Base-by-base conservation (phyloP, 192 early-diverging fungal genomes). In the Bifiguratus adelaidae region DNA sequence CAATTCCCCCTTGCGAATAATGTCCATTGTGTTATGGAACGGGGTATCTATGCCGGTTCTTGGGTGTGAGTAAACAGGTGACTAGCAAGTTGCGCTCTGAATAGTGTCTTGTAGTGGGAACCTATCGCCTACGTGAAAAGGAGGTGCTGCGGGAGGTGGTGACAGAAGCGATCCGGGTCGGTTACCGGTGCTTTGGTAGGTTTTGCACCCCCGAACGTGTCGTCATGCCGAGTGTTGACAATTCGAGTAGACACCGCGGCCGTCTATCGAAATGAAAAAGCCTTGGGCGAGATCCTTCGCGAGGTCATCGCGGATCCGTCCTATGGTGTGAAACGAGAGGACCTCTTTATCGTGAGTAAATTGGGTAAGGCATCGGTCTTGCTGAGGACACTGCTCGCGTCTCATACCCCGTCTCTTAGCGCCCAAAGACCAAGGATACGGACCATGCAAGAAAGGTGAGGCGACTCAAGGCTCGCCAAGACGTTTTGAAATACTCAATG, bases 281-380 rank as follows among this genome's bases (percentile, higher is more conserved):
- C 50, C 2, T 67, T 85, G 30, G 83, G 83, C 7, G 40, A 58
- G 13, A 59, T 67, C 18, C 28, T 82, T 4, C 54, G 70, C 30
- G 42, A 67, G 24, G 62, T 70, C 21, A 58, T 80, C 42, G 54
- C 55, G 3, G 53, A 78, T 34, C 38, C 50, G 8, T 47, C 58
- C 7, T 53, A 65, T n/a, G 57, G 61, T 22, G 28, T 83, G 13
- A 55, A 60, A 22, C 65, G 83, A 8, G 36, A 71, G 20, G 83
- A 86, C 30, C 49, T 86, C 9, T 86, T 81, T 67, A 65, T 86
- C 13, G 76, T 74, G 0, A 82, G 76, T 50, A 86, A 86, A 53
- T 65, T 86, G 30, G 53, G 73, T 68, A 60, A 59, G 27, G 5
- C 32, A 15, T 34, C 11, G 32, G 32, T 34, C 32, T 13, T 15